A percentile compares a stretch with the other conserved stretches of the same genome.
Conservation (phyloP, 2,329 filamentous ascomycete genomes). For the Venturia asperata region DNA sequence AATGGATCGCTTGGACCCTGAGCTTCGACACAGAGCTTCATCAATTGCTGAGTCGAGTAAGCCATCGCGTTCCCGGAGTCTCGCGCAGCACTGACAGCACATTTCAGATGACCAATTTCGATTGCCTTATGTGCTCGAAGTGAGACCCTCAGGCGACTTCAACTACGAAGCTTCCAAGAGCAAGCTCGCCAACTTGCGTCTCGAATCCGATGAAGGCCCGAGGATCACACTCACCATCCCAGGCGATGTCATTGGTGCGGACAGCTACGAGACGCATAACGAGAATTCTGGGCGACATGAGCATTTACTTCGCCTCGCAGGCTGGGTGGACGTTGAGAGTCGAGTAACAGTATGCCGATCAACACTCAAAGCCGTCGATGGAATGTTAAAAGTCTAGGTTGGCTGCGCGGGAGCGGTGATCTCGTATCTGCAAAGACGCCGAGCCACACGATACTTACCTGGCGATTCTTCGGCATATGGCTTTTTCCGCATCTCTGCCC, state of each 20-base stretch:
- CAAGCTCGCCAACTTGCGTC: constrained; percentile 55
- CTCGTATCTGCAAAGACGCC: constrained; percentile 65
- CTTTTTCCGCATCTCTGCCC: constrained; percentile 52
- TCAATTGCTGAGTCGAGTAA: constrained; percentile 30
- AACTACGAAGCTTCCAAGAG: constrained; percentile 57
- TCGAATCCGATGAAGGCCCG: constrained; percentile 43
- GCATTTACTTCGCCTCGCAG: constrained; percentile 60
- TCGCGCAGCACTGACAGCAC: not conserved
- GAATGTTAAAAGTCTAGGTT: constrained; percentile 40
- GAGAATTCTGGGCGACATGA: constrained; percentile 51
- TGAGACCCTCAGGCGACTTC: constrained; percentile 67
- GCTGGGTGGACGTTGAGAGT: constrained; percentile 68
- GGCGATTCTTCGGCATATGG: constrained; percentile 48
- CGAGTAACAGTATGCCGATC: constrained; percentile 51
- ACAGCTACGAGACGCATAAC: constrained; percentile 36
- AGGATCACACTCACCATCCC: constrained; percentile 55
- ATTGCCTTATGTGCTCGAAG: constrained; percentile 57
- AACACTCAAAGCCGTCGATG: not conserved
- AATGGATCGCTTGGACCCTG: constrained; percentile 39
- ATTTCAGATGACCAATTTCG: constrained; percentile 40
- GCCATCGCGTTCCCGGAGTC: constrained; percentile 10
- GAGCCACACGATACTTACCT: constrained; percentile 55
- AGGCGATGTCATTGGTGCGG: constrained; percentile 39
- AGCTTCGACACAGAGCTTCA: constrained; percentile 30
- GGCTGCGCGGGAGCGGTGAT: constrained; percentile 84